Evolutionary conservation across 805 yeast genomes (phyloP), one percentile per base, ranked within the genome.

Genomic region (Candida succiphila): DNA sequence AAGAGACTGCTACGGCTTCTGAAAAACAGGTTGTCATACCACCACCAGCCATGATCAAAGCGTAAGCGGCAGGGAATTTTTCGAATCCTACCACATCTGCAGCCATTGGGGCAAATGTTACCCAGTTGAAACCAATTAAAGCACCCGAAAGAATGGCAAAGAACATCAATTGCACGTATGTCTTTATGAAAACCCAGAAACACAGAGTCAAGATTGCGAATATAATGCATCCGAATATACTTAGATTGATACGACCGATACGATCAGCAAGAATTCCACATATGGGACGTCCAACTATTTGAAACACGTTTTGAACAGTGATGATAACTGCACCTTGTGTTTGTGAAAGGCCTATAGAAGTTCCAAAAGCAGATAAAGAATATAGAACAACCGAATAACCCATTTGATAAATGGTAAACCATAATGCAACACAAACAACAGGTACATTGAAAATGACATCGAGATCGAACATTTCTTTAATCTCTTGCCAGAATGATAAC

Each of bases 151-250:
- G 37, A 4, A 69, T 47, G 0, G 66, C 51, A 43, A 70, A 72
- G 12, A 57, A 63, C 1, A 72, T 39, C 21, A 72, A 43, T 17
- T 60, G 55, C 0, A 57, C 51, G 41, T 63, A 70, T 2, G 61
- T 60, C 13, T 55, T 52, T 1, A 68, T 51, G 17, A 71, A 64
- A 12, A 69, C 55, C 79, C 80, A 73, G 40, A 62, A 69, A 4
- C 54, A 62, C 36, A 69, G 61, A 22, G 58, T 42, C n/a, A 69
- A 39, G 0, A 71, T 41, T 2, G 60, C 51, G 19, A 65, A 39
- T 4, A 67, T 37, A 2, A 44, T 15, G 1, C 69, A 60, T 6
- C 58, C 42, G 4, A 54, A 21, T 9, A 64, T 52, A 4, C 75
- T 60, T 14, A 62, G 51, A 44, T 72, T 72, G 1, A 62, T 52